phyloP scores from a whole-genome alignment of 2,329 filamentous ascomycete species.

The Elsinoe arachidis region DNA sequence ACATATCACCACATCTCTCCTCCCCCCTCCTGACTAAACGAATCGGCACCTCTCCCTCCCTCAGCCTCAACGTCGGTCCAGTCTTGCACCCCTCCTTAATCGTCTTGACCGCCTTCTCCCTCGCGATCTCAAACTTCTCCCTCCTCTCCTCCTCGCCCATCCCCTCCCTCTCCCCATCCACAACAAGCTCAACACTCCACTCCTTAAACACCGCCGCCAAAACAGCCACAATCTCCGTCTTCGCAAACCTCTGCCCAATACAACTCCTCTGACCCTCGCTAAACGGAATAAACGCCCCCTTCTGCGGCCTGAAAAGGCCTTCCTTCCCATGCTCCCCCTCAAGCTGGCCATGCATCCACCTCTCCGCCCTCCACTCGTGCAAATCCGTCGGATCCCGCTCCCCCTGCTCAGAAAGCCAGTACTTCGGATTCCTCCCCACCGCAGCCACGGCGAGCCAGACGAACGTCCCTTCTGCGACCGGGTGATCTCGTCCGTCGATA shows the following conservation, averaged over 20 bases:
- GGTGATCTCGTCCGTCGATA: not conserved
- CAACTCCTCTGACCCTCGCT: conserved; percentile 3
- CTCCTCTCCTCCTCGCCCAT: not conserved
- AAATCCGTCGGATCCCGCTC: not conserved
- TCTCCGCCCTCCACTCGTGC: not conserved
- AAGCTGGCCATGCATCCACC: conserved; percentile 1
- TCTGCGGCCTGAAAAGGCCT: not conserved
- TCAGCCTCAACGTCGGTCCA: not conserved
- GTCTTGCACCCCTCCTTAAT: not conserved
- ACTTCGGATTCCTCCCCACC: conserved; percentile 1
- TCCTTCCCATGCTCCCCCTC: not conserved
- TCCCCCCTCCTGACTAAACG: not conserved
- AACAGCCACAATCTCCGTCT: conserved; percentile 3
- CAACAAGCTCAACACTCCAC: conserved; percentile 7
- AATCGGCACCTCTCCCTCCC: conserved; percentile 2
- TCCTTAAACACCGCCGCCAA: conserved; percentile 2
- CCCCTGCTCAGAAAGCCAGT: not conserved
- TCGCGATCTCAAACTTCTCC: not conserved
- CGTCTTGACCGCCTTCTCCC: not conserved
- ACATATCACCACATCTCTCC: not conserved
- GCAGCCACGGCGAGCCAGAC: not conserved
- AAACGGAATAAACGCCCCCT: conserved; percentile 4
- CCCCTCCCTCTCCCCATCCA: not conserved
- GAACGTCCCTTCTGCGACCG: not conserved
- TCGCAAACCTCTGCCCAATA: conserved; percentile 8